phyloP scores from a whole-genome alignment of 495 filamentous ascomycete genomes.

The Lophium mytilinum region DNA sequence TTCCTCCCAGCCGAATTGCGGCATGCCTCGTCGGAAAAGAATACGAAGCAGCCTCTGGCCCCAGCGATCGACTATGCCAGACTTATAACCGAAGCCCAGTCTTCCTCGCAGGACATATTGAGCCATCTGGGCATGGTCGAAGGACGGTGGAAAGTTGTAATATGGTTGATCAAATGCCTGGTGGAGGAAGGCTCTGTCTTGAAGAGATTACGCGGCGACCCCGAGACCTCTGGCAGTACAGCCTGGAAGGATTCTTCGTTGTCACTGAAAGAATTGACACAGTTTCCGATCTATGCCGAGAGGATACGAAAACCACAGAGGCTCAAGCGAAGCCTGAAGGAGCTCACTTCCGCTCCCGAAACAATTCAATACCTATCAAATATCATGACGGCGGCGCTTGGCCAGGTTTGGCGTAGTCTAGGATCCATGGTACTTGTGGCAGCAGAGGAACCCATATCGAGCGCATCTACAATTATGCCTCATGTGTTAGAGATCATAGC shows the following conservation, averaged over 20 bases:
- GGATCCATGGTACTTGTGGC: slow-evolving; percentile 49
- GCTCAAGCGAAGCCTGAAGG: slow-evolving; percentile 12
- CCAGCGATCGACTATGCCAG: slow-evolving; percentile 5
- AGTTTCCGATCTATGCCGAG: slow-evolving; percentile 4
- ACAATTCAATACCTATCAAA: background rate
- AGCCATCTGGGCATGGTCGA: slow-evolving; percentile 25
- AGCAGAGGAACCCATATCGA: slow-evolving; percentile 32
- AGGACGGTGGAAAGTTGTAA: slow-evolving; percentile 31
- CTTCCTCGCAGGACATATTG: slow-evolving; percentile 24
- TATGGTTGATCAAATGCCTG: slow-evolving; percentile 33
- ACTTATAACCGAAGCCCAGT: slow-evolving; percentile 18
- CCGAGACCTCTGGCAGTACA: slow-evolving; percentile 7
- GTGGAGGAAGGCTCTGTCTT: slow-evolving; percentile 4
- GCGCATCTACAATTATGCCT: slow-evolving; percentile 40
- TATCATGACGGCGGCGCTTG: slow-evolving; percentile 23
- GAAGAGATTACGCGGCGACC: background rate
- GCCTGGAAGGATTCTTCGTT: slow-evolving; percentile 1
- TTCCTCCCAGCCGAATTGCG: slow-evolving; percentile 38
- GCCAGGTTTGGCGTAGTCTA: slow-evolving; percentile 44
- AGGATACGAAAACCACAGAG: background rate
- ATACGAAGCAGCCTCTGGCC: background rate
- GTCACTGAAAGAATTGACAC: slow-evolving; percentile 20
- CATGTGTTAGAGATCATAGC: slow-evolving; percentile 52
- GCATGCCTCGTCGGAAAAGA: background rate
- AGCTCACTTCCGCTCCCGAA: slow-evolving; percentile 13